These are phyloP conservation scores for Plasmodium gaboni DNA, from an alignment of 169 alveolate genomes.

Conservation along the genomic window DNA sequence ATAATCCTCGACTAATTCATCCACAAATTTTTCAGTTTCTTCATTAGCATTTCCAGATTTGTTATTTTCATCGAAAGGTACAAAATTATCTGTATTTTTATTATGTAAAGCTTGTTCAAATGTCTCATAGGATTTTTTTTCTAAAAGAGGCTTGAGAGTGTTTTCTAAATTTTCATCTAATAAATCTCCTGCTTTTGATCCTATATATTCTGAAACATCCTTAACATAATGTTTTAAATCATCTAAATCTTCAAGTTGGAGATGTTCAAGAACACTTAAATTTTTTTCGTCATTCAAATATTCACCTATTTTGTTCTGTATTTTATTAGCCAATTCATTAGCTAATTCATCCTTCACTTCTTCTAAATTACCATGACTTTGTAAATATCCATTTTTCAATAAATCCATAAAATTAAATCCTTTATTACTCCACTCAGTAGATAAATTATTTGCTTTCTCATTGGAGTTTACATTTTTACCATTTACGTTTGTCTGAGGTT, in stretches of 20 bases:
- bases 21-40: constrained; percentile 36
- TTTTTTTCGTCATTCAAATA: constrained; percentile 31
- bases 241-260: constrained; percentile 17
- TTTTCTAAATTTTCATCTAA: constrained; percentile 34
- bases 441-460: not conserved
- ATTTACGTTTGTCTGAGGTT: not conserved
- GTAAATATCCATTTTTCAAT: constrained; percentile 38
- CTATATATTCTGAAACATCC: constrained; percentile 45
- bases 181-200: constrained; percentile 49
- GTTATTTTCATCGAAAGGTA: not conserved
- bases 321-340: constrained; percentile 53
- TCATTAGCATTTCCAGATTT: constrained; percentile 2
- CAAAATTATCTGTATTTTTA: not conserved
- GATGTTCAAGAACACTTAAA: constrained; percentile 10
- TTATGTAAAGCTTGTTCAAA: constrained; percentile 6
- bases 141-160: constrained; percentile 51
- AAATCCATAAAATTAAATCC: constrained; percentile 47
- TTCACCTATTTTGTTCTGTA: constrained; percentile 19
- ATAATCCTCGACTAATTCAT: constrained; percentile 39
- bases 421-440: constrained; percentile 45
- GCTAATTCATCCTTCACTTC: constrained; percentile 59
- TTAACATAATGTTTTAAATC: constrained; percentile 41
- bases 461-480: not conserved
- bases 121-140: constrained; percentile 13
- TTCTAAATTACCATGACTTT: constrained; percentile 27